Evolutionary conservation across 371 early-diverging fungal genomes (phyloP).

Genomic region (Entomophthora muscae): DNA sequence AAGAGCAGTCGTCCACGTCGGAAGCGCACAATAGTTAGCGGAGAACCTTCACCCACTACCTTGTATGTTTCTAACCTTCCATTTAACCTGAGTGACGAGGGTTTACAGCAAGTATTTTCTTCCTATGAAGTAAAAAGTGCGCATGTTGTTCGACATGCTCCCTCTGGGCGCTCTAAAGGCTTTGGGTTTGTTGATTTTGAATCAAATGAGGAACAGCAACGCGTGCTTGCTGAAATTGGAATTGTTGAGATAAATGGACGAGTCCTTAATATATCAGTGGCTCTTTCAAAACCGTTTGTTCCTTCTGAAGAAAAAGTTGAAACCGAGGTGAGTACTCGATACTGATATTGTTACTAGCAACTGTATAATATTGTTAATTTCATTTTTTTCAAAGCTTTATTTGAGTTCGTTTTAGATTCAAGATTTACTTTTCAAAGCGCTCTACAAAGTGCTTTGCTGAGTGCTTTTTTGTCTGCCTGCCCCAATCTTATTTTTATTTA

Average conservation of each 20-base stretch:
- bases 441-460: too few species aligned
- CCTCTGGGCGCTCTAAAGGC: conserved; percentile 56
- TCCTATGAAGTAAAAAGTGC: conserved; percentile 58
- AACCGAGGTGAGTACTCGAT: background rate
- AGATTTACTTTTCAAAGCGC: background rate
- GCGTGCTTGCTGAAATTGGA: conserved; percentile 43
- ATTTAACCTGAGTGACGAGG: conserved; percentile 59
- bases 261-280: conserved; percentile 48
- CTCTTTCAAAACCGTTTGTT: conserved; percentile 27
- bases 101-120: conserved; percentile 50
- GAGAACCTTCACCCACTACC: conserved; percentile 49
- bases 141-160: conserved; percentile 35
- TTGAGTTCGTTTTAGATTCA: background rate
- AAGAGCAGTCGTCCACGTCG: conserved; percentile 11
- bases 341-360: too few species aligned
- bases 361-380: background rate
- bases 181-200: conserved; percentile 82
- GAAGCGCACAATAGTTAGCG: conserved; percentile 13
- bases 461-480: background rate
- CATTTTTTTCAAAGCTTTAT: background rate
- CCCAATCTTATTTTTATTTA: background rate
- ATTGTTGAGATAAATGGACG: conserved; percentile 46
- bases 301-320: background rate
- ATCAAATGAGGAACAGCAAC: conserved; percentile 55
- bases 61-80: conserved; percentile 88